Evolutionary conservation across 495 filamentous ascomycete species (phyloP), one percentile per base, ranked within the genome.

Genomic region (Platismatia glauca): DNA sequence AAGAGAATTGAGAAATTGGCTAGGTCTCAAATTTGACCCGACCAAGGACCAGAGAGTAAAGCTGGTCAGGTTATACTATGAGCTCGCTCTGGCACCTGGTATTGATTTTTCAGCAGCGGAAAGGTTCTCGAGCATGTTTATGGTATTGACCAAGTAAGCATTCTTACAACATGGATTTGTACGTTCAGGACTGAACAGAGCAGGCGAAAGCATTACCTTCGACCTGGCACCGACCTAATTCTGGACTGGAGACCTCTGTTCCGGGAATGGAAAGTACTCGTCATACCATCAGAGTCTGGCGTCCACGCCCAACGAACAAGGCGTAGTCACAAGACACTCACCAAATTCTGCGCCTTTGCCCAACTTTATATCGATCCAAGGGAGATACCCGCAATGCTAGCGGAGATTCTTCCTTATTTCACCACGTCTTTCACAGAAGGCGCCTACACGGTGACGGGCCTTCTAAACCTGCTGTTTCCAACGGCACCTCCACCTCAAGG

Each of bases 101-200:
- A 78, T 99, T 58, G 95, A 97, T 69, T 79, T 80, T 55, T 78
- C 77, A 65, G 87, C 90, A 29, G 80, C 91, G 18, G 95, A 99
- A 75, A 81, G 94, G 61, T 99, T 99, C 72, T 82, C 91, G 15
- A 94, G 88, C 81, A 97, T 96, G 91, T 94, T 97, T 67, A 91
- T 96, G 75, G 83, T 88, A 20, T 76, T 99, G 66, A 93, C 90
- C 48, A 94, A 94, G 92, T 92, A 75, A 78, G 86, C 72, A 66
- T 44, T 37, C 20, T 44, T 12, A 35, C 34, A 27, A 57, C 35
- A 33, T 55, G 15, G 52, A 39, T 7, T 29, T 44, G 22, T 57
- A 41, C 55, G 18, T 60, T 63, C 6, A 39, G 67, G 65, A 62
- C 71, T 78, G 62, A 78, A 57, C 46, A n/a, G 66, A 62, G 37